A percentile compares a stretch with the other conserved stretches of the same genome.
Evolutionary conservation across 2,329 filamentous ascomycete genomes (phyloP).

Genomic region (Fusarium ramigenum): DNA sequence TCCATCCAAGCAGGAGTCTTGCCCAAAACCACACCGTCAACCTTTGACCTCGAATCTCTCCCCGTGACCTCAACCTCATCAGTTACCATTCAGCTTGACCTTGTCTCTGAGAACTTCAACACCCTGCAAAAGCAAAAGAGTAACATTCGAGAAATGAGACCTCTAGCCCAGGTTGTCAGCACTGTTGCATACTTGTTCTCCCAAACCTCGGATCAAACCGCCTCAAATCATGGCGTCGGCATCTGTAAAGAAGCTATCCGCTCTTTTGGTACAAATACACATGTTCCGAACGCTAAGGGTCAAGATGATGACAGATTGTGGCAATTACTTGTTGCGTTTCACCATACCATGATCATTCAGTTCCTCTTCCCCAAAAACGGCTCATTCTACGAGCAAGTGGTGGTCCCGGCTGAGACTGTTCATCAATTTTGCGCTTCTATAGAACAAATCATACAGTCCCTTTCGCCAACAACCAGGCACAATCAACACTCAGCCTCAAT

Average conservation of each 20-base stretch:
- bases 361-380: constrained; percentile 44
- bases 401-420: constrained; percentile 37
- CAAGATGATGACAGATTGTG: constrained; percentile 37
- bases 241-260: constrained; percentile 45
- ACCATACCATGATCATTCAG: constrained; percentile 48
- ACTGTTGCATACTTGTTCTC: constrained; percentile 45
- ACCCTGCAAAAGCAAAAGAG: constrained; percentile 49
- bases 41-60: constrained; percentile 43
- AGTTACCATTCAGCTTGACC: constrained; percentile 46
- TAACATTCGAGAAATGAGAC: constrained; percentile 49
- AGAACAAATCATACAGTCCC: constrained; percentile 44
- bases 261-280: constrained; percentile 39
- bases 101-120: constrained; percentile 50
- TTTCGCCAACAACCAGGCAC: constrained; percentile 33
- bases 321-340: constrained; percentile 44
- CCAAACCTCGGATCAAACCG: constrained; percentile 29
- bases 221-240: constrained; percentile 34
- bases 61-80: constrained; percentile 45
- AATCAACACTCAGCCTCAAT: constrained; percentile 30
- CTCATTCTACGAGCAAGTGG: constrained; percentile 29
- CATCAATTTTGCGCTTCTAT: constrained; percentile 44
- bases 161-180: constrained; percentile 47
- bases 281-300: constrained; percentile 1
- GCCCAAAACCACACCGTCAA: constrained; percentile 37
- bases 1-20: constrained; percentile 49